These are phyloP conservation scores for Peronospora farinosa DNA, from an alignment of 352 stramenopile species.

Conservation along the genomic window DNA sequence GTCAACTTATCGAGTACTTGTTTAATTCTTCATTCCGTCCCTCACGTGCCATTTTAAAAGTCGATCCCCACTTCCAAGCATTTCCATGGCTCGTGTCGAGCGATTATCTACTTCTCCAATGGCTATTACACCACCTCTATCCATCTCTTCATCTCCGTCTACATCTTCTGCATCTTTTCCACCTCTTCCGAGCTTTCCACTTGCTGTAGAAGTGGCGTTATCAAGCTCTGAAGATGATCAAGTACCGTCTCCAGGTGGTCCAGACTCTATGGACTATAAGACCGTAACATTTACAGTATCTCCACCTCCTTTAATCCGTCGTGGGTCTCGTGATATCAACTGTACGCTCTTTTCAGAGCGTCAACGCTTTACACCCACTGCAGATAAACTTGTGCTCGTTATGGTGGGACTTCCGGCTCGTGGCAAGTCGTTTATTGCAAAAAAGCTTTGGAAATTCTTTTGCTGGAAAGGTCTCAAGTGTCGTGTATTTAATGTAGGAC, in stretches of 20 bases:
- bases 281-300: conserved; percentile 36
- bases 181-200: conserved; percentile 1
- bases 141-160: conserved; percentile 1
- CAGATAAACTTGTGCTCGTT: conserved; percentile 92
- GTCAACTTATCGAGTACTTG: conserved; percentile 1
- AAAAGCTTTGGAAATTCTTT: conserved; percentile 83
- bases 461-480: conserved; percentile 75
- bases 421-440: conserved; percentile 94
- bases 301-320: conserved; percentile 17
- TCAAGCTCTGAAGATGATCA: not conserved
- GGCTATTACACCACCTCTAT: not conserved
- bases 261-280: conserved; percentile 38
- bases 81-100: conserved; percentile 13
- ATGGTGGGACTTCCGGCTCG: conserved; percentile 93
- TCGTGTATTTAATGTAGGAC: conserved; percentile 92
- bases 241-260: conserved; percentile 25
- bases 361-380: conserved; percentile 70
- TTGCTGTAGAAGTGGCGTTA: conserved; percentile 12
- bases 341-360: conserved; percentile 57
- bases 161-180: conserved; percentile 6
- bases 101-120: conserved; percentile 4
- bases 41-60: no score
- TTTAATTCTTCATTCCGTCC: not conserved
- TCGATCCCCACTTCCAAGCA: not conserved
- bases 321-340: conserved; percentile 25